Evolutionary conservation across 805 yeast genomes (phyloP).

Genomic region (Ogataea saltuana): DNA sequence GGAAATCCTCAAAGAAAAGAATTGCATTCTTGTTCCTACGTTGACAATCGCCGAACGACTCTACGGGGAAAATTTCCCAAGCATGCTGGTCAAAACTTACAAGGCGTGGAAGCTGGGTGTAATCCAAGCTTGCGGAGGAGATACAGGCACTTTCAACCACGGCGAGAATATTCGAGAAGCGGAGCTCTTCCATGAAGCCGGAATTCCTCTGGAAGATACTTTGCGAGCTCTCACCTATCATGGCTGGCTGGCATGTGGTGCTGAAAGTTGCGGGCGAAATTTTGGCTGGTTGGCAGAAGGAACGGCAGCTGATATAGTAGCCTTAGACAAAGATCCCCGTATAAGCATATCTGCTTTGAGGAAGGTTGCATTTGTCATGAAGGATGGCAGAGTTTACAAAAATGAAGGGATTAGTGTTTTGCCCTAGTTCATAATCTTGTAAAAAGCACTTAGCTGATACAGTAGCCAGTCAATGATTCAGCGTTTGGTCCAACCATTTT

Average conservation of each 20-base stretch:
- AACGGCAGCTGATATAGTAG: constrained; percentile 30
- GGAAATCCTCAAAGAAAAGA: constrained; percentile 19
- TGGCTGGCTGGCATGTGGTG: constrained; percentile 35
- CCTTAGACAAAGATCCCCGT: constrained; percentile 27
- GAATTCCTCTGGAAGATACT: constrained; percentile 26
- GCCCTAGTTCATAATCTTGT: neutral
- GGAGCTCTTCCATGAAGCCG: constrained; percentile 30
- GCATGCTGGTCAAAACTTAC: constrained; percentile 23
- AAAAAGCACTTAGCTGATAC: constrained; percentile 8
- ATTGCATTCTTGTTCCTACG: constrained; percentile 31
- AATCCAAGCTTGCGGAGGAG: constrained; percentile 33
- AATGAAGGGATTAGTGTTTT: neutral
- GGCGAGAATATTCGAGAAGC: constrained; percentile 34
- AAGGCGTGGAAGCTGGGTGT: constrained; percentile 29
- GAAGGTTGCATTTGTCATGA: constrained; percentile 29
- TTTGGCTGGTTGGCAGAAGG: constrained; percentile 31
- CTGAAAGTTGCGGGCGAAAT: constrained; percentile 24
- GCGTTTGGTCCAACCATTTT: constrained; percentile 21
- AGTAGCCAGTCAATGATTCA: constrained; percentile 15
- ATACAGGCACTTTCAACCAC: constrained; percentile 33
- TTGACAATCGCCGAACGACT: constrained; percentile 27
- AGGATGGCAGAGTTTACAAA: constrained; percentile 30
- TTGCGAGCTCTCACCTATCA: constrained; percentile 26
- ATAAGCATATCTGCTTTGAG: constrained; percentile 18
- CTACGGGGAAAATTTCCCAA: constrained; percentile 22